Conservation (phyloP, 2,329 filamentous ascomycete genomes). For the Colletotrichum sidae region DNA sequence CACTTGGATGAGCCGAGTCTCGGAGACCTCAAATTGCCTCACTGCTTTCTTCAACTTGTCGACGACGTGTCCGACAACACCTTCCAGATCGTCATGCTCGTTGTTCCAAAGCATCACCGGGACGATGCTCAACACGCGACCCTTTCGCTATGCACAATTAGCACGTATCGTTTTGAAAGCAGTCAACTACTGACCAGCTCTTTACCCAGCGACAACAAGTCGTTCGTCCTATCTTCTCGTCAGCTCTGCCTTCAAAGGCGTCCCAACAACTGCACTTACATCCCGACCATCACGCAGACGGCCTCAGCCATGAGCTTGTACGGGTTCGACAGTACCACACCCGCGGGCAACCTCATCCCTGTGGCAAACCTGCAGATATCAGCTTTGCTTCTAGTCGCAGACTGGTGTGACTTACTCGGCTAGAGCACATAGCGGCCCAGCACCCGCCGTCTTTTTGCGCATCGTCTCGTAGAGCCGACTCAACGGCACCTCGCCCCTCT, state of each 20-base stretch:
- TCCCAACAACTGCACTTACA: slow-evolving; percentile 7
- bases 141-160: slow-evolving; percentile 17
- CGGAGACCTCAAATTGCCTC: slow-evolving; percentile 28
- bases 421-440: slow-evolving; percentile 29
- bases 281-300: slow-evolving; percentile 29
- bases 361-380: slow-evolving; percentile 29
- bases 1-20: slow-evolving; percentile 22
- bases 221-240: slow-evolving; percentile 29
- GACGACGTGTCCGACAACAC: slow-evolving; percentile 22
- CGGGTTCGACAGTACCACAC: slow-evolving; percentile 4
- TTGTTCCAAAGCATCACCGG: slow-evolving; percentile 28
- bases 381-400: neutral
- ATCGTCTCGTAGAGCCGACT: slow-evolving; percentile 20
- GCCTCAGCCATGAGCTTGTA: slow-evolving; percentile 24
- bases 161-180: neutral
- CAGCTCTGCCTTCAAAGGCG: neutral
- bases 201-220: slow-evolving; percentile 32
- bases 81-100: slow-evolving; percentile 6
- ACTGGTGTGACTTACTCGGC: slow-evolving; percentile 25
- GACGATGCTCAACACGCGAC: slow-evolving; percentile 27
- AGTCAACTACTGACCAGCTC: slow-evolving; percentile 24
- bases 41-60: slow-evolving; percentile 26
- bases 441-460: slow-evolving; percentile 29
- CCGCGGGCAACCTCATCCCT: slow-evolving; percentile 8
- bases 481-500: slow-evolving; percentile 27